Base-by-base conservation (phyloP, 495 filamentous ascomycete species). In the Xylaria castorea region DNA sequence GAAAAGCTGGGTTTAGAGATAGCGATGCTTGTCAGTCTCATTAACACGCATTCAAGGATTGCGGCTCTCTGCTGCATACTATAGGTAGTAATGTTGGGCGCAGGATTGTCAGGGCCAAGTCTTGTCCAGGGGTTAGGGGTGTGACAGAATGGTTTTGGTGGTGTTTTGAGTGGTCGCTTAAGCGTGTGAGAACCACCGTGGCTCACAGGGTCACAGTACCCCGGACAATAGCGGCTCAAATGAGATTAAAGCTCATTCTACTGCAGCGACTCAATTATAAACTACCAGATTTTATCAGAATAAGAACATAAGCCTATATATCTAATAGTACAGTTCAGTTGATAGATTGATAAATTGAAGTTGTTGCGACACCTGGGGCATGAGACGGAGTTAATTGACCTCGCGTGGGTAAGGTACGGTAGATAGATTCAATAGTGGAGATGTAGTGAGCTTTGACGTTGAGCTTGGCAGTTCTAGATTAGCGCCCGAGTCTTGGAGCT, bases 81-180 rank as follows among this genome's bases (percentile, higher is more conserved):
- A 51, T 51, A 38, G 34, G 58, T 11, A 1, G 32, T 32, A 18
- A 7, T 27, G 38, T 42, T 25, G 38, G 27, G 67, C 30, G 67
- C 34, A 32, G 50, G 50, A 25, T 20, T 68, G 50, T 34, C 38
- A 75, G 76, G 78, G 74, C 72, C 75, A 72, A 71, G 74, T 74
- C 76, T 64, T 58, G 68, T 53, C 68, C 70, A 66, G 75, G 69
- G 80, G 78, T 61, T 80, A 82, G 82, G 76, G 64, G 75, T 76
- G 84, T 85, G 81, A 83, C 83, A 85, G 78, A 77, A 71, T 48
- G 77, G 85, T 86, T 83, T 86, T 83, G 75, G 75, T 81, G 51
- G 80, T 76, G 84, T 85, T 85, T 86, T 75, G 77, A 71, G 68
- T 74, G 55, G 60, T 76, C 76, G 78, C 74, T 75, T 80, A 80